Evolutionary conservation across 805 yeast genomes (phyloP), one percentile per base, ranked within the genome.

Genomic region (Groenewaldozyma tartarivorans): DNA sequence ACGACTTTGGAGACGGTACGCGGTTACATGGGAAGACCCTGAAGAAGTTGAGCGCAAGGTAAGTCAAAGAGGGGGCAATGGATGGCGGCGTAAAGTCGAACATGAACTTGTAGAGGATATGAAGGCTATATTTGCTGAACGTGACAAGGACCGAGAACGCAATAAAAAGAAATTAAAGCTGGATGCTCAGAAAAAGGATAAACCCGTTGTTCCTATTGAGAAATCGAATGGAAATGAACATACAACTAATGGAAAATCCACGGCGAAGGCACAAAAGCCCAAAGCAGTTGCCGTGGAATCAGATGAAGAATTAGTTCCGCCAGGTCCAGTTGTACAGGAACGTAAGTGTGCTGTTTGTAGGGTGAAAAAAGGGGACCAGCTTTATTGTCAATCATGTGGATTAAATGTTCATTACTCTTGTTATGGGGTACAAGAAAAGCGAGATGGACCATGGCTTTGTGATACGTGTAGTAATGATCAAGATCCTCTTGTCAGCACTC

Each of bases 1-100:
- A 0, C 70, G 82, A 43, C 55, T 92, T 21, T 90, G 97, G 97
- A 71, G 95, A 57, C 65, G 94, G 31, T 90, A 90, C 58, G 96
- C 87, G 0, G 78, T 84, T 0, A 68, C 67, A 6, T 92, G 97
- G 97, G 85, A 79, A 48, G 77, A 75, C 26, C 95, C 95, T 0
- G 50, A 61, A 19, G 86, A 79, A 40, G 74, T 68, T 55, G 75
- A 72, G 44, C 29, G 29, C 29, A 24, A 24, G 7, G 75, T 40
- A 31, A 31, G 72, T 18, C 42, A 48, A 26, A 40, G 43, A 35
- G 70, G 75, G 11, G 71, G 73, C 17, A 69, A 68, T 29, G 74
- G 74, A 16, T 75, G 79, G 79, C 74, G 70, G 48, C 71, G 72
- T 47, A 71, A 68, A 42, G 58, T 81, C 1, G 96, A 88, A 48